A percentile compares a stretch with the other conserved stretches of the same genome.
phyloP scores from a whole-genome alignment of 106 monocot species.

The Alisma plantagoaquatica region DNA sequence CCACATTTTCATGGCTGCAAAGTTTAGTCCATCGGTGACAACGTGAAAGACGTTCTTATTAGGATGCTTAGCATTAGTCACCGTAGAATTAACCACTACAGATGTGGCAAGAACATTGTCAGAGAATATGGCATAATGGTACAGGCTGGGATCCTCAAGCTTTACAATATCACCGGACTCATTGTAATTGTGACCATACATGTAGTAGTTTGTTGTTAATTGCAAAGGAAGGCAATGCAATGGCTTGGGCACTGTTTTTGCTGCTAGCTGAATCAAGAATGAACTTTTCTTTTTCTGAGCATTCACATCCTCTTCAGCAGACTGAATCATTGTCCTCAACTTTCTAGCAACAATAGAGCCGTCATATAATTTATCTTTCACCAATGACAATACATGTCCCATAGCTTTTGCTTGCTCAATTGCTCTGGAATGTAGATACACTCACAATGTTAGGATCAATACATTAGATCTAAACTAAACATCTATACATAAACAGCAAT shows the following conservation, averaged over 20 bases:
- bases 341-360: slow-evolving; percentile 24
- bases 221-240: slow-evolving; percentile 39
- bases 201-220: slow-evolving; percentile 45
- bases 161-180: slow-evolving; percentile 10
- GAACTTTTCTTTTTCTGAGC: slow-evolving; percentile 21
- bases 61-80: slow-evolving; percentile 29
- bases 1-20: slow-evolving; percentile 57
- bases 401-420: slow-evolving; percentile 25
- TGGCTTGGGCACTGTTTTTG: slow-evolving; percentile 36
- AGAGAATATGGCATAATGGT: slow-evolving; percentile 60
- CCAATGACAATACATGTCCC: slow-evolving; percentile 21
- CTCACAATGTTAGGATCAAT: background rate
- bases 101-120: slow-evolving; percentile 53
- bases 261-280: slow-evolving; percentile 38
- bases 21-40: slow-evolving; percentile 39
- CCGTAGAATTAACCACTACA: slow-evolving; percentile 55
- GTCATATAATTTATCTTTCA: slow-evolving; percentile 27
- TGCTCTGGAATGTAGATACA: slow-evolving; percentile 14
- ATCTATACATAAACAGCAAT: background rate
- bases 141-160: slow-evolving; percentile 38
- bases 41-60: slow-evolving; percentile 49
- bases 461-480: background rate
- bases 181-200: slow-evolving; percentile 5
- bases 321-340: slow-evolving; percentile 40
- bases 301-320: slow-evolving; percentile 21